Conservation (phyloP, 805 yeast genomes). For the Candida tammaniensis region DNA sequence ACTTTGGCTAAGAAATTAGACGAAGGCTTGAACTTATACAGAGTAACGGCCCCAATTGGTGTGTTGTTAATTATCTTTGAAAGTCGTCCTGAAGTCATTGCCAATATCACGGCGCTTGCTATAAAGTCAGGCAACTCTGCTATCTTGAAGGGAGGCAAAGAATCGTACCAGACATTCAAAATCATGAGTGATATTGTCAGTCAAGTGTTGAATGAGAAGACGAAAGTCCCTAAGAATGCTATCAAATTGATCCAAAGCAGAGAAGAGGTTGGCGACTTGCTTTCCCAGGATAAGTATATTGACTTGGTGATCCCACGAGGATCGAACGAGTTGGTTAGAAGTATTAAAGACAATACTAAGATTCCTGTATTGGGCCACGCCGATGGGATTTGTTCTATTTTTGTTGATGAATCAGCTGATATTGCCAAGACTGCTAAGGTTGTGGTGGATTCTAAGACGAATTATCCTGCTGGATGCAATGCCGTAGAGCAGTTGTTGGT, state of each 20-base stretch:
- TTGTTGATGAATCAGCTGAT: slow-evolving; percentile 75
- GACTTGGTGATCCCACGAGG: slow-evolving; percentile 98
- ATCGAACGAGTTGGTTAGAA: slow-evolving; percentile 86
- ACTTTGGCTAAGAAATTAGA: slow-evolving; percentile 83
- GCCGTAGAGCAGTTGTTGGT: slow-evolving; percentile 87
- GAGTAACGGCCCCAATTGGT: slow-evolving; percentile 93
- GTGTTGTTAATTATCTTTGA: slow-evolving; percentile 91
- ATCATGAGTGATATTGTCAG: slow-evolving; percentile 74
- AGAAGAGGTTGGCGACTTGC: slow-evolving; percentile 81
- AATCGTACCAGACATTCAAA: slow-evolving; percentile 78
- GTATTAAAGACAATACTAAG: slow-evolving; percentile 81
- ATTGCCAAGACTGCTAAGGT: slow-evolving; percentile 72
- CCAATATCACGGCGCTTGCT: slow-evolving; percentile 93
- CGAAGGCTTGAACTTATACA: slow-evolving; percentile 78
- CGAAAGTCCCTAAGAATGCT: slow-evolving; percentile 76
- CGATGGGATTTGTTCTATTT: slow-evolving; percentile 93
- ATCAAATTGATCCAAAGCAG: slow-evolving; percentile 87
- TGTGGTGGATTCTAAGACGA: slow-evolving; percentile 84
- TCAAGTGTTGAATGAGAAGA: slow-evolving; percentile 50
- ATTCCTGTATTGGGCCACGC: slow-evolving; percentile 99
- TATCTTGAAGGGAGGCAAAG: slow-evolving; percentile 96
- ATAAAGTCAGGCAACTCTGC: slow-evolving; percentile 97
- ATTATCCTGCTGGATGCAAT: slow-evolving; percentile 99
- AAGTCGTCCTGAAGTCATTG: slow-evolving; percentile 97
- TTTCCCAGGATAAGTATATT: slow-evolving; percentile 82